These are phyloP conservation scores for Fraxinus nigra DNA, from an alignment of 305 asterid species.

Conservation along the genomic window DNA sequence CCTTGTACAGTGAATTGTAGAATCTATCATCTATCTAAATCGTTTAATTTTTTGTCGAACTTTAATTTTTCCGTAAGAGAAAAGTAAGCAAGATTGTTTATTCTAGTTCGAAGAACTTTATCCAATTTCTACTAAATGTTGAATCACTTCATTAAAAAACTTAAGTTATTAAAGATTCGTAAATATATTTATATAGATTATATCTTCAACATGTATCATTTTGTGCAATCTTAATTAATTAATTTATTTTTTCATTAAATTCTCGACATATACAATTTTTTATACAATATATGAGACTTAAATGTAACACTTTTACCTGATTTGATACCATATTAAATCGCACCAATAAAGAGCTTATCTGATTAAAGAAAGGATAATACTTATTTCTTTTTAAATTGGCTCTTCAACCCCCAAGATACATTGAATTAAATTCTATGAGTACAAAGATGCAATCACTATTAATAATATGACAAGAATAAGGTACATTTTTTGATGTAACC, in stretches of 20 bases:
- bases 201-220: not conserved
- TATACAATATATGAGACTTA: too few species aligned
- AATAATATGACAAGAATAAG: not conserved
- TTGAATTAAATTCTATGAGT: not conserved
- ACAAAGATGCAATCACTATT: not conserved
- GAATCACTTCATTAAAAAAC: not conserved
- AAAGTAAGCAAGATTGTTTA: not conserved
- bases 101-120: not conserved
- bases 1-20: not conserved
- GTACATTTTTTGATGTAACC: not conserved
- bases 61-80: not conserved
- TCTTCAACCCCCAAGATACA: not conserved
- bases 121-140: not conserved
- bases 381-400: not conserved
- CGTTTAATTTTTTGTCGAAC: too few species aligned
- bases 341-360: not conserved
- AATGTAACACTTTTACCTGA: too few species aligned
- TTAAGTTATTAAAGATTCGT: not conserved
- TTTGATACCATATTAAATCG: not conserved
- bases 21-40: not conserved
- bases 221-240: not conserved
- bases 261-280: not conserved
- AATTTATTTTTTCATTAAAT: not conserved
- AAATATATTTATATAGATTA: not conserved
- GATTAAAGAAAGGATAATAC: not conserved